These are phyloP conservation scores for Penicillium argentinense DNA, from an alignment of 495 filamentous ascomycete species.

Conservation along the genomic window DNA sequence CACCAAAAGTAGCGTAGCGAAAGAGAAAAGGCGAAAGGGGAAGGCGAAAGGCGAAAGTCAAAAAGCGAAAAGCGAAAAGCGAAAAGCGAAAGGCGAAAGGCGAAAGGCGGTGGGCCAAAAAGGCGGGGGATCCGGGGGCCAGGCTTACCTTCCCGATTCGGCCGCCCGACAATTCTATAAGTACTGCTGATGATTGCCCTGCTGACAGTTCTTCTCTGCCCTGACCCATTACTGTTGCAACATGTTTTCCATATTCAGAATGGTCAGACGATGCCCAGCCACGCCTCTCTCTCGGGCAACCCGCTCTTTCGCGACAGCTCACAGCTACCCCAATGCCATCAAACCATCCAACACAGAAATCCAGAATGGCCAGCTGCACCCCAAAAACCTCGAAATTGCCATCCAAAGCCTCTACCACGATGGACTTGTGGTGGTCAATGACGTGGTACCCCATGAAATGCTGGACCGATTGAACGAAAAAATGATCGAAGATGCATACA, in stretches of 20 bases:
- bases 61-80: constrained; percentile 6
- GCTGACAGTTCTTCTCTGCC: too few species aligned
- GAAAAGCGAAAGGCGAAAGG: neutral
- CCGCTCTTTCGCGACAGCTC: neutral
- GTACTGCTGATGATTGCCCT: too few species aligned
- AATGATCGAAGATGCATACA: constrained; percentile 51
- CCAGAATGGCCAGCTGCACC: constrained; percentile 15
- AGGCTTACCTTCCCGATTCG: too few species aligned
- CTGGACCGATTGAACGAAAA: constrained; percentile 50
- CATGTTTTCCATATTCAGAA: neutral
- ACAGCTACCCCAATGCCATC: constrained; percentile 16
- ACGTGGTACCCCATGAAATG: constrained; percentile 41
- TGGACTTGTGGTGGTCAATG: constrained; percentile 52
- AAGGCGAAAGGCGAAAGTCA: constrained; percentile 9
- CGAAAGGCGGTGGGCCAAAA: neutral
- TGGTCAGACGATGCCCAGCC: neutral
- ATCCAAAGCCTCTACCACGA: constrained; percentile 48
- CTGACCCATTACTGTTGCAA: too few species aligned
- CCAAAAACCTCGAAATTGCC: constrained; percentile 48
- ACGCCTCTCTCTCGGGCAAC: neutral
- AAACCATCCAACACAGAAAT: constrained; percentile 18
- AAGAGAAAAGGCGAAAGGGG: neutral
- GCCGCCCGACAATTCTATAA: too few species aligned
- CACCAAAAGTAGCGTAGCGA: too few species aligned
- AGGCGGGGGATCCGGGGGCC: neutral